Percentiles rank a stretch among this genome's conserved stretches.
These are phyloP conservation scores for Stentor roeselii DNA, from an alignment of 73 alveolate species.

Conservation along the genomic window DNA sequence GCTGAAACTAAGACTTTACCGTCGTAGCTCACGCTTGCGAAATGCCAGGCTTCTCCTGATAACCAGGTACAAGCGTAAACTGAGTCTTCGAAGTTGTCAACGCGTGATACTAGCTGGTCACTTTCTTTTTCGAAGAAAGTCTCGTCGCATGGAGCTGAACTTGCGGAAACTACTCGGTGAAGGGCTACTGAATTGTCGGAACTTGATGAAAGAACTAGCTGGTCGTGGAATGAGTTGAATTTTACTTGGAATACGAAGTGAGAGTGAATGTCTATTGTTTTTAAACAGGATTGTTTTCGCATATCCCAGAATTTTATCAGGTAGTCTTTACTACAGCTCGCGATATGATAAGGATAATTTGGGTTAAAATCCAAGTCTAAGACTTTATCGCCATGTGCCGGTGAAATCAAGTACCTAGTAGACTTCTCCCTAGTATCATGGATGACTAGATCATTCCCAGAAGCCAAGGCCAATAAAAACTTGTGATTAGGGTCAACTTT, in stretches of 20 bases:
- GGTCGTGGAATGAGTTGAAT: constrained; percentile 58
- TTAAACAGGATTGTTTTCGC: constrained; percentile 36
- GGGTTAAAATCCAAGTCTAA: constrained; percentile 65
- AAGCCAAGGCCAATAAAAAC: constrained; percentile 6
- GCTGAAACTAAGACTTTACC: constrained; percentile 32
- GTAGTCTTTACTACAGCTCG: constrained; percentile 54
- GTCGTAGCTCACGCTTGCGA: constrained; percentile 33
- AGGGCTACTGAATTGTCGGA: constrained; percentile 46
- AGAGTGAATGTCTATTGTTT: constrained; percentile 46
- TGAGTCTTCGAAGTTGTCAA: not conserved
- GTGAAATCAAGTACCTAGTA: not conserved
- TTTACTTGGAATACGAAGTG: constrained; percentile 56
- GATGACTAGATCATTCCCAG: not conserved
- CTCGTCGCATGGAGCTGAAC: constrained; percentile 43
- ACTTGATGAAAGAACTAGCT: constrained; percentile 47
- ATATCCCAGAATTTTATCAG: constrained; percentile 61
- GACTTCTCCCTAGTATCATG: constrained; percentile 14
- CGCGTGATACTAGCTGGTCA: not conserved
- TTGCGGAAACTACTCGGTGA: constrained; percentile 49
- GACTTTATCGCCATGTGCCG: constrained; percentile 48
- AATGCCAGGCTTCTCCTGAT: constrained; percentile 19
- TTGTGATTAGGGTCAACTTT: not conserved
- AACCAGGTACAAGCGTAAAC: not conserved
- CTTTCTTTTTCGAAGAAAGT: constrained; percentile 20
- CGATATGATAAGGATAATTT: constrained; percentile 54